A percentile compares a stretch with the other conserved stretches of the same genome.
Evolutionary conservation across 2,329 filamentous ascomycete genomes (phyloP).

Genomic region (Aquanectria penicillioides): DNA sequence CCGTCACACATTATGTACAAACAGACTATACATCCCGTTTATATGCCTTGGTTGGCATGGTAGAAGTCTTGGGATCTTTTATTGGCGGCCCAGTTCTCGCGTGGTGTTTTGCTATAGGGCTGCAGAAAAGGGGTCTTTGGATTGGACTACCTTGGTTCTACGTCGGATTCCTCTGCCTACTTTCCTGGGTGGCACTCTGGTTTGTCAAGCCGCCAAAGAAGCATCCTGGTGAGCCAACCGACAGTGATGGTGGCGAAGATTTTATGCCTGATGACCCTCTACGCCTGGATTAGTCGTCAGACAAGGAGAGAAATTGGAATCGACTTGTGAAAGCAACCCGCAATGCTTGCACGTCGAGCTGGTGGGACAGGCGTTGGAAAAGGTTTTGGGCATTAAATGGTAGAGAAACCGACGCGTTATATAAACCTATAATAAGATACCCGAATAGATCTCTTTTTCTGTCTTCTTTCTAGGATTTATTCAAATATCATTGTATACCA

Average conservation of each 20-base stretch:
- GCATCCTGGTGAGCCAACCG: constrained; percentile 9
- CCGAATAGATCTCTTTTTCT: constrained; percentile 14
- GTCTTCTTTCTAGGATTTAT: no score
- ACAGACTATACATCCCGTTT: constrained; percentile 51
- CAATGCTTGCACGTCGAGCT: no score
- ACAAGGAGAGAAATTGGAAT: background rate
- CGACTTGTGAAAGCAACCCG: no score
- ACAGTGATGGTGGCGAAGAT: constrained; percentile 32
- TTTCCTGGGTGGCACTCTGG: constrained; percentile 43
- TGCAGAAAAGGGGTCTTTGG: constrained; percentile 48
- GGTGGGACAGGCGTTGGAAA: no score
- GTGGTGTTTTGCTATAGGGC: constrained; percentile 49
- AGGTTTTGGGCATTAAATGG: no score
- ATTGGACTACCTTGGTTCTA: constrained; percentile 55
- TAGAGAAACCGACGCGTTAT: background rate
- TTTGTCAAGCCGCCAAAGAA: constrained; percentile 48
- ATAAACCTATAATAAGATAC: constrained; percentile 18
- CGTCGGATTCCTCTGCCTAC: constrained; percentile 42
- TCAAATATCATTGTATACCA: background rate
- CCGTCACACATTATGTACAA: constrained; percentile 51
- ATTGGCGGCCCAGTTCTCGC: constrained; percentile 53
- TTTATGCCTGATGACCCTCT: constrained; percentile 38
- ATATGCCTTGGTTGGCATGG: constrained; percentile 53
- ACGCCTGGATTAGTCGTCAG: constrained; percentile 30
- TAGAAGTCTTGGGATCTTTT: constrained; percentile 51